Percentiles rank a stretch among this genome's conserved stretches.
These are phyloP conservation scores for Psilocybe mexicana DNA, from an alignment of 1,284 basidiomycete genomes.

Conservation along the genomic window DNA sequence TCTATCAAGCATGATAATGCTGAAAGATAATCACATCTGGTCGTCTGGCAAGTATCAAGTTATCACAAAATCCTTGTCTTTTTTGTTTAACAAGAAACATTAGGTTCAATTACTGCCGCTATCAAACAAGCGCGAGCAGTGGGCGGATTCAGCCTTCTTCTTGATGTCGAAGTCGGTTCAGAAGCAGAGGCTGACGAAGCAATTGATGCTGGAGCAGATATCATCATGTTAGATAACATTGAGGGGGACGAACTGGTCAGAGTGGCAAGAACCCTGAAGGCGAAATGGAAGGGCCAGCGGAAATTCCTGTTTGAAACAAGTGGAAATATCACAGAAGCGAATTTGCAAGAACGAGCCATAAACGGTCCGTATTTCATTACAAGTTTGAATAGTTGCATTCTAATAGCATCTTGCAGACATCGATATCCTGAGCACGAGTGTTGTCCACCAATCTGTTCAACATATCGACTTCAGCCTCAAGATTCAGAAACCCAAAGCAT, in stretches of 20 bases:
- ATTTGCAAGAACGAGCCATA: conserved; percentile 73
- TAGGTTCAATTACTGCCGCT: conserved; percentile 89
- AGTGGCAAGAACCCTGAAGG: conserved; percentile 71
- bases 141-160: conserved; percentile 89
- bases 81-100: conserved; percentile 2
- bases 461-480: conserved; percentile 95
- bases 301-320: conserved; percentile 91
- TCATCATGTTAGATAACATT: conserved; percentile 98
- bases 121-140: conserved; percentile 84
- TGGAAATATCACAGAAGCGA: conserved; percentile 88
- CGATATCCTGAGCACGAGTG: conserved; percentile 92
- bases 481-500: conserved; percentile 66
- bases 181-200: conserved; percentile 94
- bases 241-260: conserved; percentile 72
- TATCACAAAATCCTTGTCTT: background rate
- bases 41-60: conserved; percentile 67
- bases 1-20: conserved; percentile 98
- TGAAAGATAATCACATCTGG: conserved; percentile 99
- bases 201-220: conserved; percentile 93
- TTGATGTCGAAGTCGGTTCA: conserved; percentile 93
- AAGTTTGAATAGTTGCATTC: background rate
- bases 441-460: conserved; percentile 88
- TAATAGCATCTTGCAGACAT: conserved; percentile 60
- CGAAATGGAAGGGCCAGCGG: conserved; percentile 75
- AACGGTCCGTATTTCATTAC: conserved; percentile 53